A percentile compares a stretch with the other conserved stretches of the same genome.
Evolutionary conservation across 2,329 filamentous ascomycete species (phyloP).

Genomic region (Ilyonectria destructans): DNA sequence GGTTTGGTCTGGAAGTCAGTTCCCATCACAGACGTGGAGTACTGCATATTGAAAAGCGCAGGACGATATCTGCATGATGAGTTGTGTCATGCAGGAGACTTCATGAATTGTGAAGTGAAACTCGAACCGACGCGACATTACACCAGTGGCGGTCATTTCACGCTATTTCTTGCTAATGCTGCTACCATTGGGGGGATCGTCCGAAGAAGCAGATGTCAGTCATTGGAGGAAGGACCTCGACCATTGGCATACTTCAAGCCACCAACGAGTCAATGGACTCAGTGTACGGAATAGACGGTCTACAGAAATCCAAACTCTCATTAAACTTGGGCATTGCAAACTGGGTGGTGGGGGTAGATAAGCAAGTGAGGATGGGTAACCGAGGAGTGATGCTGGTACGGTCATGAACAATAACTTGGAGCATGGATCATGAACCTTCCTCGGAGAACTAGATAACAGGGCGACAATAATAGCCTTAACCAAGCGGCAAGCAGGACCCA

Average conservation of each 20-base stretch:
- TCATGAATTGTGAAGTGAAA: constrained; percentile 1
- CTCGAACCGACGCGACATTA: background rate
- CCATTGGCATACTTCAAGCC: background rate
- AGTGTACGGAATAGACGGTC: too few relatives aligned
- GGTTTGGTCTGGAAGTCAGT: too few relatives aligned
- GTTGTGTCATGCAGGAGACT: background rate
- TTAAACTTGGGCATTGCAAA: background rate
- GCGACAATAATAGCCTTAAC: background rate
- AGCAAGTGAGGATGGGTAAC: background rate
- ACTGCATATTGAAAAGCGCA: background rate
- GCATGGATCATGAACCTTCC: background rate
- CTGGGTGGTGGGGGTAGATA: background rate
- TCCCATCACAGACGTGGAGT: background rate
- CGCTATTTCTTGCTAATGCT: background rate
- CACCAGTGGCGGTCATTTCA: background rate
- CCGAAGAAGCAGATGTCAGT: background rate
- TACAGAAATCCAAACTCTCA: background rate
- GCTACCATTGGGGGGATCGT: background rate
- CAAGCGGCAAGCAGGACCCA: background rate
- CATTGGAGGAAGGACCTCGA: background rate
- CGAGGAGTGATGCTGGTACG: background rate
- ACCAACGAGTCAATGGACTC: background rate
- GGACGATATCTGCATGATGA: background rate
- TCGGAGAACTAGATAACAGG: background rate
- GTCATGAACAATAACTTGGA: background rate